Evolutionary conservation across 352 stramenopile species (phyloP).

Genomic region (Pythium volutum): DNA sequence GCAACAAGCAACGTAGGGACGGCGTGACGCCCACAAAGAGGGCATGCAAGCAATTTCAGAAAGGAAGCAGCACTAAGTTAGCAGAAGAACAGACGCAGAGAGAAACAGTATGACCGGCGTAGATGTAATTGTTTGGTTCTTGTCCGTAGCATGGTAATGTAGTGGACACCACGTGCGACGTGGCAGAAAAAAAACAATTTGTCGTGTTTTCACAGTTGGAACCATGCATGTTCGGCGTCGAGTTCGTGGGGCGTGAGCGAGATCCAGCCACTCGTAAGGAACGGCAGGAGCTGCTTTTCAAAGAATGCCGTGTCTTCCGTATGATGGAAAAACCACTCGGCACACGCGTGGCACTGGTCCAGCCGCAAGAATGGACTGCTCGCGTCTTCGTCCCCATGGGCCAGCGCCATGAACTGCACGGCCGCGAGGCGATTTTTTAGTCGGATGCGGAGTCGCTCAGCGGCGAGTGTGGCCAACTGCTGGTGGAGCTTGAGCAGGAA

Average conservation of each 20-base stretch:
- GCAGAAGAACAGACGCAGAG: slow-evolving; percentile 3
- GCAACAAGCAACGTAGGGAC: slow-evolving; percentile 10
- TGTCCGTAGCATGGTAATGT: slow-evolving; percentile 12
- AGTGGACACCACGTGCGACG: neutral
- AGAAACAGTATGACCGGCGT: slow-evolving; percentile 1
- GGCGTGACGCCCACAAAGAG: neutral
- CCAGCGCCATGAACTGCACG: slow-evolving; percentile 1
- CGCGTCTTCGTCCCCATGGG: slow-evolving; percentile 8
- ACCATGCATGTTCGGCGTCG: slow-evolving; percentile 29
- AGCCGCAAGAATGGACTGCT: slow-evolving; percentile 31
- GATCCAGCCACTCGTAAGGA: slow-evolving; percentile 38
- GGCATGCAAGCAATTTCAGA: slow-evolving; percentile 6
- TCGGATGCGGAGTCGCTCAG: slow-evolving; percentile 34
- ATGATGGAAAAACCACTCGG: slow-evolving; percentile 21
- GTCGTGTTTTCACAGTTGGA: slow-evolving; percentile 20
- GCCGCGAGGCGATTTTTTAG: slow-evolving; percentile 35
- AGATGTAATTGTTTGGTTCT: slow-evolving; percentile 23
- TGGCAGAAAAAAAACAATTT: neutral
- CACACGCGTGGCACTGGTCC: slow-evolving; percentile 40
- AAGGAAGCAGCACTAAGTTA: slow-evolving; percentile 8
- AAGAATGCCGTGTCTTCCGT: slow-evolving; percentile 25
- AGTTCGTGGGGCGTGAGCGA: slow-evolving; percentile 24
- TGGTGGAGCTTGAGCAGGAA: slow-evolving; percentile 31
- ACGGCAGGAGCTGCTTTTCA: slow-evolving; percentile 30
- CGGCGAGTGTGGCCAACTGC: slow-evolving; percentile 31